Conservation (phyloP, 306 rosid species). For the Prunus mira region DNA sequence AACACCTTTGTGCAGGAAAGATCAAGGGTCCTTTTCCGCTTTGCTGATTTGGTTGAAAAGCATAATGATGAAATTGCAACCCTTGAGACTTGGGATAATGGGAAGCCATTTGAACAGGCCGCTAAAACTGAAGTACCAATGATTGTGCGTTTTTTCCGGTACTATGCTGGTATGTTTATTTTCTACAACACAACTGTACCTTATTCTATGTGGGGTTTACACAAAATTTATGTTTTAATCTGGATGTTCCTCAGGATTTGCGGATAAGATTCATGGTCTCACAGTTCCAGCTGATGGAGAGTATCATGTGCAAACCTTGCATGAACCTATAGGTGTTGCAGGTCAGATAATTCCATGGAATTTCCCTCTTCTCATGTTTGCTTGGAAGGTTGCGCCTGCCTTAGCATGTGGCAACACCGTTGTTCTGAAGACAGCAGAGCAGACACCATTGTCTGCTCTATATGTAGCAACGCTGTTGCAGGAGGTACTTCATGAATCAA, state of each 20-base stretch:
- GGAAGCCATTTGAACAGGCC: constrained; percentile 84
- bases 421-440: constrained; percentile 90
- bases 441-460: constrained; percentile 86
- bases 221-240: background rate
- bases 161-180: constrained; percentile 66
- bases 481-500: constrained; percentile 52
- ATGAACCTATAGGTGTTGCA: constrained; percentile 90
- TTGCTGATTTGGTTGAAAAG: constrained; percentile 78
- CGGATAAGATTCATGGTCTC: constrained; percentile 92
- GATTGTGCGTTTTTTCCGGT: constrained; percentile 64
- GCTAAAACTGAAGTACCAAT: constrained; percentile 65
- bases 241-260: constrained; percentile 63
- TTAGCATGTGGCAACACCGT: constrained; percentile 85
- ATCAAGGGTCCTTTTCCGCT: constrained; percentile 56
- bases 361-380: constrained; percentile 88
- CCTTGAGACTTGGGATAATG: constrained; percentile 95
- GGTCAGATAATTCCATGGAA: constrained; percentile 99
- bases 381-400: constrained; percentile 92
- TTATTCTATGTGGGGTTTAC: background rate
- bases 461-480: constrained; percentile 58
- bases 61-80: constrained; percentile 72
- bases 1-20: constrained; percentile 52
- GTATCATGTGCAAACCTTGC: constrained; percentile 75
- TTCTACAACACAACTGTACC: background rate
- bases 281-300: constrained; percentile 83